phyloP scores from a whole-genome alignment of 257 asterid genomes.

The Solanum piurae region DNA sequence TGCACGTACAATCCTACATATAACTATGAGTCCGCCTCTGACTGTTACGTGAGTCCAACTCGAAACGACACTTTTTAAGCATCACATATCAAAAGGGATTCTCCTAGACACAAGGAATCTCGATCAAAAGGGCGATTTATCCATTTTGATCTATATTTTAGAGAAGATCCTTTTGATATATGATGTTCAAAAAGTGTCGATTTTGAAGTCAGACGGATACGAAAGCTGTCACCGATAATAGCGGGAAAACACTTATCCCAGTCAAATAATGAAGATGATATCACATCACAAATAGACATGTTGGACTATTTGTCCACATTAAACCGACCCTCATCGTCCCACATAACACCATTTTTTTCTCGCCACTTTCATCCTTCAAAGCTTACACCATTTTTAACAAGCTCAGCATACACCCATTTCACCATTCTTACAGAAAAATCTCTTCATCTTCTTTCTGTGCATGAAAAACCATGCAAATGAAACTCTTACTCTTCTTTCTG shows the following conservation, averaged over 20 bases:
- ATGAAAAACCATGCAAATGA: conserved; percentile 1
- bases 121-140: background rate
- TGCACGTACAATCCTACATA: background rate
- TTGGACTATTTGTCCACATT: background rate
- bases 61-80: background rate
- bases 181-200: no score
- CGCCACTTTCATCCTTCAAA: background rate
- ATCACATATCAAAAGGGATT: background rate
- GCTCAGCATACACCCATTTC: background rate
- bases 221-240: background rate
- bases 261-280: background rate
- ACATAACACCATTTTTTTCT: background rate
- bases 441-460: background rate
- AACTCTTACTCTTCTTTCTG: background rate
- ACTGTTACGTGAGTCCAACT: no score
- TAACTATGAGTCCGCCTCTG: accelerated
- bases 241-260: background rate
- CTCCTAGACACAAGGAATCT: background rate
- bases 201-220: background rate
- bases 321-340: background rate
- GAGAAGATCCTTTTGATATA: no score
- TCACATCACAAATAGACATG: background rate
- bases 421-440: background rate
- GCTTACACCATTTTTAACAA: background rate
- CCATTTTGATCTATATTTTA: no score